phyloP scores from a whole-genome alignment of 2,329 filamentous ascomycete genomes.

The Claviceps capensis region DNA sequence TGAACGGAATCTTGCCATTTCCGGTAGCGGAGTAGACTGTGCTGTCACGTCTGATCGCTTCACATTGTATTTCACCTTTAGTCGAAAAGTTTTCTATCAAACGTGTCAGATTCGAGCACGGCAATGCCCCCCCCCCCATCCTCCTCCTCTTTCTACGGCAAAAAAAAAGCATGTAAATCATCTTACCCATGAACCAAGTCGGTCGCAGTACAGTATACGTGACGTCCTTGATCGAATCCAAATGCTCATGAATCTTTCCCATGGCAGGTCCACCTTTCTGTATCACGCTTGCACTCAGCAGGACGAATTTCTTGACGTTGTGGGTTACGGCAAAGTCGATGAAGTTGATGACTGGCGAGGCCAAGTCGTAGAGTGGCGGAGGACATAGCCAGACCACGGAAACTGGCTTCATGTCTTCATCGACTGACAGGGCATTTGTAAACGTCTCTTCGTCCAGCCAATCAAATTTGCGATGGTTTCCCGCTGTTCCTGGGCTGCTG shows the following conservation, averaged over 20 bases:
- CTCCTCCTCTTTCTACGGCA: not conserved
- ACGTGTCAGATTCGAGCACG: not conserved
- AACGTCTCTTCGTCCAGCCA: not conserved
- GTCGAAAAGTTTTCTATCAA: not conserved
- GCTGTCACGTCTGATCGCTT: not conserved
- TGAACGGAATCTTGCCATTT: not conserved
- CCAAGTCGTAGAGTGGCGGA: not conserved
- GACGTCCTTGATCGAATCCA: not conserved
- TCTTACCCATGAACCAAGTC: slow-evolving; percentile 1
- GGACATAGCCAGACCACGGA: not conserved
- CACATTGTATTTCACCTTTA: not conserved
- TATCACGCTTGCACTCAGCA: slow-evolving; percentile 1
- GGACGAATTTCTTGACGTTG: not conserved
- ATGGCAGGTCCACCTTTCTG: slow-evolving; percentile 1
- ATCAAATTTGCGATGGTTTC: not conserved
- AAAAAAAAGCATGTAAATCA: not conserved
- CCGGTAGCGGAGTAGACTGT: not conserved
- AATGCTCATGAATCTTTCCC: not conserved
- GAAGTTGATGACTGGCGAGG: not conserved
- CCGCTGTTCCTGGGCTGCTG: not conserved
- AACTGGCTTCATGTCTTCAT: not conserved
- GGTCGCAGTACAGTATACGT: not conserved
- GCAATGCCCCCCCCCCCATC: not conserved
- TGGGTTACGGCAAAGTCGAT: not conserved
- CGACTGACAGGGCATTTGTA: not conserved